phyloP scores from a whole-genome alignment of 176 grass and related monocot species.

The Neostapfia colusana region DNA sequence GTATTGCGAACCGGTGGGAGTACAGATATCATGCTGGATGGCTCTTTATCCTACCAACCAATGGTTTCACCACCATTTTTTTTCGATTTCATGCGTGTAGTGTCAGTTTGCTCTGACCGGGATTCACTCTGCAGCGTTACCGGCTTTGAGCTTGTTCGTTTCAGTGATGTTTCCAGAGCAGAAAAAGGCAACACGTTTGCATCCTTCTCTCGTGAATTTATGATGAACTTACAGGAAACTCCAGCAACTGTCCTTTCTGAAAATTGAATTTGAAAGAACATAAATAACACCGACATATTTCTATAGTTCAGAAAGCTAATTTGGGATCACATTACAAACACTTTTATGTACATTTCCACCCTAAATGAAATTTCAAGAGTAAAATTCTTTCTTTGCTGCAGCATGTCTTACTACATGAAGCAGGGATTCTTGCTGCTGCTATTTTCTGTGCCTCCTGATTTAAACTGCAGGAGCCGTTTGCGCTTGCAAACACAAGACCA shows the following conservation, averaged over 20 bases:
- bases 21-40: background rate
- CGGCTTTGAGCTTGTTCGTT: background rate
- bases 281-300: conserved; percentile 21
- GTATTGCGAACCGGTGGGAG: background rate
- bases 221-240: background rate
- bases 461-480: conserved; percentile 1
- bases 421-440: background rate
- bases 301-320: background rate
- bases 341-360: conserved; percentile 33
- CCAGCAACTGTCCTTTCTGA: background rate
- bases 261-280: conserved; percentile 6
- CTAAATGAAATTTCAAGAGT: conserved; percentile 24
- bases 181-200: background rate
- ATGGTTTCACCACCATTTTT: background rate
- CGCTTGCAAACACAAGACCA: background rate
- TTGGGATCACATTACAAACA: background rate
- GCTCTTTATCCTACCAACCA: background rate
- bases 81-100: background rate
- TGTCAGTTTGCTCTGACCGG: background rate
- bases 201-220: background rate
- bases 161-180: background rate
- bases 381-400: background rate
- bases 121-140: background rate
- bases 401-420: conserved; percentile 4
- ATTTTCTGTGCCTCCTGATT: conserved; percentile 17